phyloP scores from a whole-genome alignment of 1,284 basidiomycete genomes.

The Sphaerobolus stellatus region DNA sequence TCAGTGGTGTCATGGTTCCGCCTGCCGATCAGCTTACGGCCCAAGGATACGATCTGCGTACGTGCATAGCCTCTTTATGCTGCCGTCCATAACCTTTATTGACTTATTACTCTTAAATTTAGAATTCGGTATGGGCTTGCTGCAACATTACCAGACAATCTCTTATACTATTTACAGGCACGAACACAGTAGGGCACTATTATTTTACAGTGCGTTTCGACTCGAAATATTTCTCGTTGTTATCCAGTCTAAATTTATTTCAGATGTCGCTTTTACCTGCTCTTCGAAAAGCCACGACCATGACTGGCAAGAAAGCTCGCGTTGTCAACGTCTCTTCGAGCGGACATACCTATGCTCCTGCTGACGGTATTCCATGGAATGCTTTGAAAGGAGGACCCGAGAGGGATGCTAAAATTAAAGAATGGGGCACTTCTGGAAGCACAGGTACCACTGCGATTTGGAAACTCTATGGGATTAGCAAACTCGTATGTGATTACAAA shows the following conservation, averaged over 20 bases:
- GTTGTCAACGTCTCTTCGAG: conserved; percentile 49
- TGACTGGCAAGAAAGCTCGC: conserved; percentile 38
- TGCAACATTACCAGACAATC: background rate
- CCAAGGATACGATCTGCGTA: conserved; percentile 52
- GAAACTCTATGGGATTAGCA: conserved; percentile 48
- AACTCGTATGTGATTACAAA: conserved; percentile 40
- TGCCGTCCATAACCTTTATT: background rate
- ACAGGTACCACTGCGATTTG: background rate
- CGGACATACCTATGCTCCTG: conserved; percentile 18
- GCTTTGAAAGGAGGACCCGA: conserved; percentile 34
- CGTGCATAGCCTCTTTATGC: background rate
- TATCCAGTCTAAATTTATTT: conserved; percentile 36
- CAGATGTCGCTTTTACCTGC: conserved; percentile 50
- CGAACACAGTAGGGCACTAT: conserved; percentile 44
- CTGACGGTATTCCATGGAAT: conserved; percentile 31
- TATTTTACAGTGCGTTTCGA: conserved; percentile 16
- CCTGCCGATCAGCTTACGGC: conserved; percentile 45
- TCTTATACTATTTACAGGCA: conserved; percentile 38
- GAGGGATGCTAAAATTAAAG: conserved; percentile 25
- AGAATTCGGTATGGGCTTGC: conserved; percentile 3
- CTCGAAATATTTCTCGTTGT: background rate
- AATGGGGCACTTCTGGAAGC: conserved; percentile 13
- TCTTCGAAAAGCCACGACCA: conserved; percentile 33
- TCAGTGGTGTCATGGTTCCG: conserved; percentile 56
- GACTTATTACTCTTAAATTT: background rate